Conservation (phyloP, 345 rosid species). For the Cardamine chenopodiifolia region DNA sequence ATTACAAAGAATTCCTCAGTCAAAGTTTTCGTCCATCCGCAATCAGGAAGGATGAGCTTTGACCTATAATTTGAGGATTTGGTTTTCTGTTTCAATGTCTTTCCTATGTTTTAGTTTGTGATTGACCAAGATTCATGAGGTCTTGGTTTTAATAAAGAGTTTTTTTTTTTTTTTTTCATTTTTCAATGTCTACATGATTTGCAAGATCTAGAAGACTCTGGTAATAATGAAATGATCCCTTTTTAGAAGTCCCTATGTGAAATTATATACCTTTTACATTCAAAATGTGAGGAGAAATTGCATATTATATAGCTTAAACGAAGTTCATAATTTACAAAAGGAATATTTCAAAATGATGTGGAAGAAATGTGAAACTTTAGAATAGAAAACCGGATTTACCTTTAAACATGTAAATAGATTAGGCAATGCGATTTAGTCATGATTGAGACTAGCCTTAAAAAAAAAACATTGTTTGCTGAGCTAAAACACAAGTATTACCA, state of each 20-base stretch:
- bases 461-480: not conserved
- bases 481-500: not conserved
- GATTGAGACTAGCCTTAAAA: not conserved
- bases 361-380: too few species aligned
- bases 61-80: not conserved
- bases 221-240: not conserved
- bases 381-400: not conserved
- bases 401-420: not conserved
- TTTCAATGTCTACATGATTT: conserved; percentile 4
- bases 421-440: too few species aligned
- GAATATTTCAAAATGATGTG: not conserved
- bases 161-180: too few species aligned
- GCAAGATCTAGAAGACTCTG: not conserved
- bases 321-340: too few species aligned
- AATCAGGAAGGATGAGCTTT: conserved; percentile 28
- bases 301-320: not conserved
- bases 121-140: not conserved
- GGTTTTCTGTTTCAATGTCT: not conserved
- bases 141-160: not conserved
- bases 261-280: not conserved
- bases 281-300: not conserved
- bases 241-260: not conserved
- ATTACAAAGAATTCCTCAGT: conserved; percentile 45
- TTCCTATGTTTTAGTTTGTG: not conserved
- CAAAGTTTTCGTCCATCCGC: conserved; percentile 22